A percentile compares a stretch with the other conserved stretches of the same genome.
phyloP scores from a whole-genome alignment of 768 basidiomycete genomes.

The Psilocybe cyanescens region DNA sequence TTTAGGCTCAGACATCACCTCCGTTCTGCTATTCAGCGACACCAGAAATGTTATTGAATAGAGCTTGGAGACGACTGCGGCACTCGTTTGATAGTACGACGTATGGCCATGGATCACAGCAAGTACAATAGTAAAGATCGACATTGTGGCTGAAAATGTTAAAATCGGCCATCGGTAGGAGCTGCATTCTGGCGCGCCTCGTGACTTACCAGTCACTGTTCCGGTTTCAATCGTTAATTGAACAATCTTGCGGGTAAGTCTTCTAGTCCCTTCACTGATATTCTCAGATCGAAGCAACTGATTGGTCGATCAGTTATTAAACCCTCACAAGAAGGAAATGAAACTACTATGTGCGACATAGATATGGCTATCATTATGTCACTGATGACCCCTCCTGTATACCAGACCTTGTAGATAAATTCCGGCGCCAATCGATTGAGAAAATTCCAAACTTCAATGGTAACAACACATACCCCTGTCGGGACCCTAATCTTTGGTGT shows the following conservation, averaged over 20 bases:
- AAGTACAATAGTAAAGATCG: not conserved
- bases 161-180: not conserved
- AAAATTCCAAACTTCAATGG: not conserved
- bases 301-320: not conserved
- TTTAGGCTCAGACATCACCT: not conserved
- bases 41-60: conserved; percentile 1
- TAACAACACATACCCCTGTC: not conserved
- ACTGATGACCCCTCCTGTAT: not conserved
- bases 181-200: not conserved
- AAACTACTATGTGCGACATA: not conserved
- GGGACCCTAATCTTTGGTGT: not conserved
- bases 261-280: not conserved
- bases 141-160: not conserved
- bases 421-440: too few relatives aligned
- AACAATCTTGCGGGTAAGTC: not conserved
- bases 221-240: conserved; percentile 1
- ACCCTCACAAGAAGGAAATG: not conserved
- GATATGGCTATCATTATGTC: not conserved
- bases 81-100: conserved; percentile 1
- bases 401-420: not conserved
- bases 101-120: not conserved
- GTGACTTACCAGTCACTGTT: not conserved
- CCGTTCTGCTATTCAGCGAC: not conserved
- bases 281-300: not conserved
- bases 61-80: not conserved